These are phyloP conservation scores for Boechera divaricarpa DNA, from an alignment of 345 rosid genomes.

Conservation along the genomic window DNA sequence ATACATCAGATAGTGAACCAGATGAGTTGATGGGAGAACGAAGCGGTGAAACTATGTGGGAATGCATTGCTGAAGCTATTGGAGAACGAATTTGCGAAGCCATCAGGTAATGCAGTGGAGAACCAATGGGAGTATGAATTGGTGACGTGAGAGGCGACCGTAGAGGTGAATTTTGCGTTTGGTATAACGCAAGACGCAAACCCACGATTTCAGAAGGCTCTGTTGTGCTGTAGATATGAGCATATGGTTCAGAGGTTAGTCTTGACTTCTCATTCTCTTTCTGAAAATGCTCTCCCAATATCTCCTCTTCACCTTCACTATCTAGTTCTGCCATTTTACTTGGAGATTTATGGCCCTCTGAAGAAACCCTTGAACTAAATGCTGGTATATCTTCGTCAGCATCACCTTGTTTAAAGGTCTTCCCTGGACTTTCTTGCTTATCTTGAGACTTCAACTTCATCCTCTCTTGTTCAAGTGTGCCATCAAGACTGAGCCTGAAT, in stretches of 20 bases:
- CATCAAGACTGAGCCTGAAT: constrained; percentile 33
- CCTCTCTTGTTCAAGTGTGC: constrained; percentile 30
- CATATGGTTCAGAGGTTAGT: constrained; percentile 36
- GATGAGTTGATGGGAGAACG: constrained; percentile 45
- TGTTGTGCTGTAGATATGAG: constrained; percentile 24
- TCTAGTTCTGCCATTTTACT: constrained; percentile 31
- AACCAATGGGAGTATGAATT: constrained; percentile 42
- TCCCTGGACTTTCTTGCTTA: constrained; percentile 44
- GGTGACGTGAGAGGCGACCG: constrained; percentile 46
- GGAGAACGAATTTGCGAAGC: constrained; percentile 37
- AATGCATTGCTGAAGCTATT: constrained; percentile 32
- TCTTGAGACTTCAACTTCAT: constrained; percentile 33
- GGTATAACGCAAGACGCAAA: constrained; percentile 39
- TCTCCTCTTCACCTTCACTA: constrained; percentile 23
- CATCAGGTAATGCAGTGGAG: constrained; percentile 41
- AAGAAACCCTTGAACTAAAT: constrained; percentile 13
- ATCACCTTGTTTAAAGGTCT: constrained; percentile 38
- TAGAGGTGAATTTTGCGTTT: constrained; percentile 43
- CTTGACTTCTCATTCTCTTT: constrained; percentile 26
- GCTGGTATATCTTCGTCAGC: constrained; percentile 22
- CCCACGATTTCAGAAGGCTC: constrained; percentile 45
- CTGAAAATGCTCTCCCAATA: neutral
- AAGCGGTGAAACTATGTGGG: constrained; percentile 43
- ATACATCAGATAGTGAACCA: constrained; percentile 45
- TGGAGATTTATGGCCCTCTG: constrained; percentile 25